A percentile compares a stretch with the other conserved stretches of the same genome.
Evolutionary conservation across 1,284 basidiomycete genomes (phyloP).

Genomic region (Ceratobasidium sp.): DNA sequence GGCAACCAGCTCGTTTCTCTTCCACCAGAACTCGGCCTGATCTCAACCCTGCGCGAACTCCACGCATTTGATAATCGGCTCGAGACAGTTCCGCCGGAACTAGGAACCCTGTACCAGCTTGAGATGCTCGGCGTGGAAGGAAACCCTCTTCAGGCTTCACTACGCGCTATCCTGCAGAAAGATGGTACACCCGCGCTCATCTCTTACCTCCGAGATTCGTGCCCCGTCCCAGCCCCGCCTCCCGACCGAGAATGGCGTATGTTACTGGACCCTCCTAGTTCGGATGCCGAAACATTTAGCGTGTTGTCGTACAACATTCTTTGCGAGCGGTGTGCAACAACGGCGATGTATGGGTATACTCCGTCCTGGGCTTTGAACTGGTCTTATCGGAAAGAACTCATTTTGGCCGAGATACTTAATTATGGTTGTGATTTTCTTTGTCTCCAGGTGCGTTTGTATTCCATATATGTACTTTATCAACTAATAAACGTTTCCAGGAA

Average conservation of each 20-base stretch:
- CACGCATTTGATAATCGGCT: constrained; percentile 97
- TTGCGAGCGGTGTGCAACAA: constrained; percentile 92
- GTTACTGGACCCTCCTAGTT: constrained; percentile 69
- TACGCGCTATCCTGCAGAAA: constrained; percentile 89
- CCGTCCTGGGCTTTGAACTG: constrained; percentile 96
- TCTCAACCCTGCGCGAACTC: constrained; percentile 91
- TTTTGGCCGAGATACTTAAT: constrained; percentile 88
- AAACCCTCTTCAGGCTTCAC: constrained; percentile 87
- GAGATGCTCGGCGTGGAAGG: constrained; percentile 96
- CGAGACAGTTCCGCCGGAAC: constrained; percentile 85
- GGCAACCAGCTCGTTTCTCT: constrained; percentile 87
- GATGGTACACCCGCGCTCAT: constrained; percentile 93
- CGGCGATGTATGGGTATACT: constrained; percentile 95
- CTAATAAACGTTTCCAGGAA: constrained; percentile 66
- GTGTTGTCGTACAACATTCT: constrained; percentile 96
- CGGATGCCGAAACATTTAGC: constrained; percentile 79
- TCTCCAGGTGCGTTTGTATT: constrained; percentile 68
- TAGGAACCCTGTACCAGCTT: constrained; percentile 93
- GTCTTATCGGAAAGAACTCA: constrained; percentile 94
- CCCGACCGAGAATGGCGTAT: constrained; percentile 88
- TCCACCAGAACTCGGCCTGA: constrained; percentile 92
- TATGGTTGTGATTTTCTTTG: constrained; percentile 94
- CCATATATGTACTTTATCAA: neutral
- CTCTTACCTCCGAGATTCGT: constrained; percentile 88
- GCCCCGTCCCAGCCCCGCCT: constrained; percentile 85